Base-by-base conservation (phyloP, 768 basidiomycete species). In the Hirschioporus abietinus region DNA sequence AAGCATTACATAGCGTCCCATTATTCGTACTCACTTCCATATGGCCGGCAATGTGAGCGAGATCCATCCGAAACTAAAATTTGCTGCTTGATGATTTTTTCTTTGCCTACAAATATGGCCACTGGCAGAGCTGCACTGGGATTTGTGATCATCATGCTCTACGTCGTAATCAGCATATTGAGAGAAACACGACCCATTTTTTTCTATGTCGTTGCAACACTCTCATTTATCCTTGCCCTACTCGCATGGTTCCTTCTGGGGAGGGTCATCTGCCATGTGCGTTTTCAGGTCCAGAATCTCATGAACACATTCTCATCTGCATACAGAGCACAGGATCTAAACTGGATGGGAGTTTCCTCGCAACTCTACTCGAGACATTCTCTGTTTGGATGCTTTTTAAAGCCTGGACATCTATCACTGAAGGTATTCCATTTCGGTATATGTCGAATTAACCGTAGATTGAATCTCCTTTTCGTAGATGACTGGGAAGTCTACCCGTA, bases 331-430 rank as follows among this genome's bases (percentile, higher is more conserved):
- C 93, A 20, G 80, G 83, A 65, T 75, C 77, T 30, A 91, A 88
- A 74, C 79, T 97, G 23, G 96, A 98, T 76, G 93, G 92, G 6
- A 88, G 89, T 1, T 96, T 97, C 75, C 74, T 97, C 26, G 90
- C 92, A 1, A 96, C 96, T 0, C 64, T 95, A 4, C 79, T 96
- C 60, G 93, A 96, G 73, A 92, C 92, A 0, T 87, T 84, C 0
- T 78, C 90, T 0, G 86, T 96, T 0, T 83, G 79, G 9, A 78
- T 85, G 5, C 69, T 96, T n/a, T 95, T 85, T 74, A 73, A 88
- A 18, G 93, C 86, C 20, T 96, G 95, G 95, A 81, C 82, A 76
- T 88, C 88, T 74, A 93, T 95, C 66, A 95, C 94, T 20, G 94
- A 96, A 86, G 92, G 92, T 88, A 67, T 62, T 84, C 78, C n/a